Conservation (phyloP, 768 basidiomycete species). For the Pisolithus marmoratus region DNA sequence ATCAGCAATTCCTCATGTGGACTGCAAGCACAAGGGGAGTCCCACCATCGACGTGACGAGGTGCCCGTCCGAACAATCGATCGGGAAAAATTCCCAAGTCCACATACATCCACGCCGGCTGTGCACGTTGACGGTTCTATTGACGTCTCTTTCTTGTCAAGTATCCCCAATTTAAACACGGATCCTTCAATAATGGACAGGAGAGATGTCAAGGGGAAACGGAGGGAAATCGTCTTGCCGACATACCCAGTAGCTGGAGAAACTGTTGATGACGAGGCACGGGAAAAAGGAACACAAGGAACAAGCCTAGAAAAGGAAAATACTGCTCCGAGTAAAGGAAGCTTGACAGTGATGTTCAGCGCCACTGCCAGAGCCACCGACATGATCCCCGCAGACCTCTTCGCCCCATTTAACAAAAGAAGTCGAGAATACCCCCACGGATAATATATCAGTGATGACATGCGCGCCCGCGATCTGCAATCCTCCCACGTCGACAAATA, state of each 20-base stretch:
- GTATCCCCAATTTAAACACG: neutral
- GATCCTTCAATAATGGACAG: neutral
- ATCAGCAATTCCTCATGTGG: too few species aligned
- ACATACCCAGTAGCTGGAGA: neutral
- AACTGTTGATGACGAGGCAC: neutral
- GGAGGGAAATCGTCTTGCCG: neutral
- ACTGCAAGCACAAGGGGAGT: too few species aligned
- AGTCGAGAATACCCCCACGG: neutral
- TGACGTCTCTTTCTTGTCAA: neutral
- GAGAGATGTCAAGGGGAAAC: slow-evolving; percentile 8
- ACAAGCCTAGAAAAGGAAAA: neutral
- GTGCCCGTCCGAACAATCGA: too few species aligned
- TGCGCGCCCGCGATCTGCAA: too few species aligned
- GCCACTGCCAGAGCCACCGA: neutral
- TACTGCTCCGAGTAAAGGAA: neutral
- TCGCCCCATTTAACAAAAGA: neutral
- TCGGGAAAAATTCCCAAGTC: neutral
- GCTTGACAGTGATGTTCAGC: neutral
- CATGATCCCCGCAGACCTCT: neutral
- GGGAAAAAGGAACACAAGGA: neutral
- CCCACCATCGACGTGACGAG: too few species aligned
- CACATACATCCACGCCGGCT: slow-evolving; percentile 1
- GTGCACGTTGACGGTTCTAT: neutral
- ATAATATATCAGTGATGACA: too few species aligned
- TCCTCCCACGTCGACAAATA: too few species aligned